A percentile compares a stretch with the other conserved stretches of the same genome.
phyloP scores from a whole-genome alignment of 495 filamentous ascomycete species.

The Penicilliopsis zonata region DNA sequence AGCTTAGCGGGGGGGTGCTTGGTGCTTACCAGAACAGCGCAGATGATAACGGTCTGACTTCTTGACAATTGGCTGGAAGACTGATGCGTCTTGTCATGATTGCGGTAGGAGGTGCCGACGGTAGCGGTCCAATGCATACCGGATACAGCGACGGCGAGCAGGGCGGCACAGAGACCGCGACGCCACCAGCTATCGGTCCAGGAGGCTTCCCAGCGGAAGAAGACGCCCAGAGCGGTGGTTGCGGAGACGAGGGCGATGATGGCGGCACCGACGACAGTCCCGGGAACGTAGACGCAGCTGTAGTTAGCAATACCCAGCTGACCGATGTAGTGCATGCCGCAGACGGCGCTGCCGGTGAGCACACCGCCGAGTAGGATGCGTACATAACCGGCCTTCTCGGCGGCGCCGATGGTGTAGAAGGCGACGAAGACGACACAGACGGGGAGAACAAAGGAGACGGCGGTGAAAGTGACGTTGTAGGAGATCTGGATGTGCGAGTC shows the following conservation, averaged over 20 bases:
- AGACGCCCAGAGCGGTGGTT: conserved; percentile 53
- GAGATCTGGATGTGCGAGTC: conserved; percentile 50
- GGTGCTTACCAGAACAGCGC: conserved; percentile 48
- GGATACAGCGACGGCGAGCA: conserved; percentile 63
- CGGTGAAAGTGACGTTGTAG: conserved; percentile 63
- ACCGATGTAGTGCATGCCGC: conserved; percentile 85
- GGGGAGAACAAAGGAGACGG: conserved; percentile 70
- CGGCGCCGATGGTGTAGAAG: conserved; percentile 52
- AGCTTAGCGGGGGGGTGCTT: too few relatives aligned
- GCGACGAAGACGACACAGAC: conserved; percentile 60
- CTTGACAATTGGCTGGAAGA: conserved; percentile 30
- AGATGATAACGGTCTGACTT: conserved; percentile 51
- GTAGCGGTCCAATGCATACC: conserved; percentile 86
- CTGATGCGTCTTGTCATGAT: conserved; percentile 18
- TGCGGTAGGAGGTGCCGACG: conserved; percentile 54
- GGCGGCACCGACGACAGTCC: conserved; percentile 54
- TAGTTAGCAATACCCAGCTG: conserved; percentile 79
- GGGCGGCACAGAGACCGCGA: conserved; percentile 46
- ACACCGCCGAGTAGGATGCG: conserved; percentile 50
- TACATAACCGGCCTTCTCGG: conserved; percentile 40
- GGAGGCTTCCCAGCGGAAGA: conserved; percentile 62
- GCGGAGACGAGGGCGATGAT: conserved; percentile 62
- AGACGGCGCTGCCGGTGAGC: conserved; percentile 60
- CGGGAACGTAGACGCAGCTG: conserved; percentile 38
- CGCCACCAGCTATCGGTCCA: conserved; percentile 78